These are phyloP conservation scores for Cutaneotrichosporon cavernicola DNA, from an alignment of 1,284 basidiomycete species.

Conservation along the genomic window DNA sequence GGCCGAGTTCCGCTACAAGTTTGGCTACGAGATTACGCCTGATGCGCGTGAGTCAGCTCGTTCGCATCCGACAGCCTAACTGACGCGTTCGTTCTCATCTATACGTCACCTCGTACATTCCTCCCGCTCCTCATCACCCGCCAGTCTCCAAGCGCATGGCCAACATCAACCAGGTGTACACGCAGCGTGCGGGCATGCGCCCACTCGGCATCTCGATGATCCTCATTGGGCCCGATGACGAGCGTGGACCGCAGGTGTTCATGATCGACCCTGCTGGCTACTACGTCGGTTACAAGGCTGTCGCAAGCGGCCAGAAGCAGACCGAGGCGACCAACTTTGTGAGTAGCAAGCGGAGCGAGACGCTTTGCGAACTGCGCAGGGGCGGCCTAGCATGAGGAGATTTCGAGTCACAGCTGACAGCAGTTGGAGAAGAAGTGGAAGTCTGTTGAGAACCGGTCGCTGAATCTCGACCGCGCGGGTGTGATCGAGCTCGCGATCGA, in stretches of 20 bases:
- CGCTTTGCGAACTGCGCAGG: not conserved
- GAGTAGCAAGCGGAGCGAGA: constrained; percentile 14
- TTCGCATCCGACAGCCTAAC: not conserved
- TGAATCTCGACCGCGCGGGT: constrained; percentile 69
- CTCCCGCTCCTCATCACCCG: not conserved
- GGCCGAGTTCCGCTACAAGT: constrained; percentile 93
- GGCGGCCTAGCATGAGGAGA: too few relatives aligned
- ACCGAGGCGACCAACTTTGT: constrained; percentile 95
- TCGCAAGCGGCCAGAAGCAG: constrained; percentile 94
- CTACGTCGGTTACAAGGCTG: constrained; percentile 97
- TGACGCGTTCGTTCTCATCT: not conserved
- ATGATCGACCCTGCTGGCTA: constrained; percentile 98
- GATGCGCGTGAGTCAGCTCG: constrained; percentile 61
- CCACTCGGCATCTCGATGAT: constrained; percentile 98
- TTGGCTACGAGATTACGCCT: constrained; percentile 96
- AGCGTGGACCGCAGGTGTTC: constrained; percentile 88
- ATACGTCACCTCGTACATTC: not conserved
- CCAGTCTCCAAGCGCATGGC: constrained; percentile 83
- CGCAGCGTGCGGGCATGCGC: constrained; percentile 94
- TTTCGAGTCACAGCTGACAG: constrained; percentile 10
- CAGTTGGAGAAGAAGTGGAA: constrained; percentile 98
- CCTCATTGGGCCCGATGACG: constrained; percentile 86
- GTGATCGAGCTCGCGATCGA: constrained; percentile 95
- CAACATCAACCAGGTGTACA: constrained; percentile 99
- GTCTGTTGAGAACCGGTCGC: constrained; percentile 70